A percentile compares a stretch with the other conserved stretches of the same genome.
These are phyloP conservation scores for Emmonsia crescens DNA, from an alignment of 2,329 filamentous ascomycete species.

Conservation along the genomic window DNA sequence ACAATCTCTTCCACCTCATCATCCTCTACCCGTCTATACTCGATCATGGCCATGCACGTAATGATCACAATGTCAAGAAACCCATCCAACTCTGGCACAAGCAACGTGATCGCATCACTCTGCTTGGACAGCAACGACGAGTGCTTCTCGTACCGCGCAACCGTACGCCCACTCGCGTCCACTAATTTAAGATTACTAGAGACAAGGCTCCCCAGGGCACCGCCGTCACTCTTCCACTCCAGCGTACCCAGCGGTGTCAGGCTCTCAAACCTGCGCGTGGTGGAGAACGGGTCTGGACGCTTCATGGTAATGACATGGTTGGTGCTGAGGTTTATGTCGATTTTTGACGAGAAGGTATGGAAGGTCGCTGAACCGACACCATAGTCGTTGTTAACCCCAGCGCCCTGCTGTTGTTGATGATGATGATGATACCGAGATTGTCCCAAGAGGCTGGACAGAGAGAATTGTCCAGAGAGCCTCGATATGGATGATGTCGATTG, in stretches of 20 bases:
- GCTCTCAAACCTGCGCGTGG: conserved; percentile 8
- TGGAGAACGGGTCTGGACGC: conserved; percentile 8
- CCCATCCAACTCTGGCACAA: conserved; percentile 7
- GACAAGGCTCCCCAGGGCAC: conserved; percentile 1
- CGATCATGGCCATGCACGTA: conserved; percentile 10
- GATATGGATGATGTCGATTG: background rate
- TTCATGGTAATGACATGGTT: conserved; percentile 10
- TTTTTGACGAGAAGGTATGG: conserved; percentile 12
- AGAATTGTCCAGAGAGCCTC: background rate
- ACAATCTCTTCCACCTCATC: conserved; percentile 4
- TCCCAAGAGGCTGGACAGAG: conserved; percentile 1
- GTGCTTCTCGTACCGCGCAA: conserved; percentile 11
- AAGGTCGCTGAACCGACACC: conserved; percentile 8
- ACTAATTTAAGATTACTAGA: conserved; percentile 10
- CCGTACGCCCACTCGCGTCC: conserved; percentile 7
- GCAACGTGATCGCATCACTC: conserved; percentile 6
- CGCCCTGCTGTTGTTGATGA: background rate
- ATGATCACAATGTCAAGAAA: conserved; percentile 13
- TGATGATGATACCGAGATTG: background rate
- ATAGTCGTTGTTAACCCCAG: background rate
- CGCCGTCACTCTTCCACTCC: conserved; percentile 11
- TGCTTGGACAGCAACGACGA: background rate
- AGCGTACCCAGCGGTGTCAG: conserved; percentile 9
- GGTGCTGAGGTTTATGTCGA: conserved; percentile 8
- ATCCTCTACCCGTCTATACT: conserved; percentile 8